Percentiles rank a stretch among this genome's conserved stretches.
These are phyloP conservation scores for Metschnikowia corniflorae DNA, from an alignment of 805 yeast species.

Conservation along the genomic window DNA sequence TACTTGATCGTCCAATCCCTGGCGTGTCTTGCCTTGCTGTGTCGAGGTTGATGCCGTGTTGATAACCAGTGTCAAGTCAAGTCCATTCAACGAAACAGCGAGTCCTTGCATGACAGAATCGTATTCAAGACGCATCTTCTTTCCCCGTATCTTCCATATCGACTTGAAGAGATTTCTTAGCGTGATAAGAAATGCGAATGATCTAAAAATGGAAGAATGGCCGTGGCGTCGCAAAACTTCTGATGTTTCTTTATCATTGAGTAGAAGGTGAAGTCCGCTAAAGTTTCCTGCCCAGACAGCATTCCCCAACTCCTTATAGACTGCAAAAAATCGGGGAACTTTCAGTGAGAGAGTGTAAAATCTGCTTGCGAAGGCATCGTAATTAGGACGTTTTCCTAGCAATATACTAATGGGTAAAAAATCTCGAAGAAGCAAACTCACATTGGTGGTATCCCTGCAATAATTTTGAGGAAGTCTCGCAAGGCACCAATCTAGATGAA, in stretches of 20 bases:
- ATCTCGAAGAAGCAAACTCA: conserved; percentile 41
- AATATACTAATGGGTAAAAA: conserved; percentile 52
- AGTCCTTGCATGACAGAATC: conserved; percentile 25
- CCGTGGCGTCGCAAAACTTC: conserved; percentile 35
- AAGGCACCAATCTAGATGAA: conserved; percentile 56
- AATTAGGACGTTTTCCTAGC: conserved; percentile 51
- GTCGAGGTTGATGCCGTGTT: background rate
- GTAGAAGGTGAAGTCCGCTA: conserved; percentile 26
- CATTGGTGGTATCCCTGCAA: conserved; percentile 30
- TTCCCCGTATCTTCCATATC: conserved; percentile 27
- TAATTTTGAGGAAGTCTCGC: conserved; percentile 28
- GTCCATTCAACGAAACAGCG: conserved; percentile 12
- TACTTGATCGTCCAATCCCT: conserved; percentile 32
- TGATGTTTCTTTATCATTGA: conserved; percentile 24
- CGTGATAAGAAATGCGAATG: conserved; percentile 43
- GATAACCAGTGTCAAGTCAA: conserved; percentile 11
- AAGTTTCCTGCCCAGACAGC: conserved; percentile 45
- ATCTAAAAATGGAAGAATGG: conserved; percentile 42
- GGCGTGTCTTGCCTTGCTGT: background rate
- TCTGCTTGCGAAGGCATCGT: conserved; percentile 8
- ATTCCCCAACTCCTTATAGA: conserved; percentile 36
- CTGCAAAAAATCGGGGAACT: conserved; percentile 21
- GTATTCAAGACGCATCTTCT: conserved; percentile 28
- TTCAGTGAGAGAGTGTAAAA: conserved; percentile 18
- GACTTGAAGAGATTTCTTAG: conserved; percentile 43